Evolutionary conservation across 108 stramenopile genomes (phyloP), one percentile per base, ranked within the genome.

Genomic region (Aurantiochytrium sp.): DNA sequence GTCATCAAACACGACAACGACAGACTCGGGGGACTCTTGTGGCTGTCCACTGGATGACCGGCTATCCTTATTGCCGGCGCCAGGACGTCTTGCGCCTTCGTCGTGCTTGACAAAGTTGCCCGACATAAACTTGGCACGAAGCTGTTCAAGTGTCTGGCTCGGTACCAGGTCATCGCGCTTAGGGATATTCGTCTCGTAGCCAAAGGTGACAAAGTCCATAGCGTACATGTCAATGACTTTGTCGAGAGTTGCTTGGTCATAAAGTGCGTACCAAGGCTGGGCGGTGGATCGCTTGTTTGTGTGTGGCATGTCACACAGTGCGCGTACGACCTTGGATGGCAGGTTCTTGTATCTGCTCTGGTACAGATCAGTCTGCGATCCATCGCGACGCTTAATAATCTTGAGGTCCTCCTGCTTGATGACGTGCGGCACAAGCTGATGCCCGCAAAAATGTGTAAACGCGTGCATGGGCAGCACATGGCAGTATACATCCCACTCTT

Each of bases 401-500:
- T 83, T 83, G 47, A 95, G 60, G 72, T 95, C 93, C 71, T 95
- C 94, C 88, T 95, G 94, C 51, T 93, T 93, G 0, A 95, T 91
- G 0, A 95, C 89, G 2, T 69, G 90, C 53, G 93, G 93, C 10
- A 95, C 94, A 2, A 94, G 58, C 88, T 94, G 93, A 60, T 92
- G 92, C 44, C 93, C 93, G 6, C 88, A 58, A 59, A 90, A 87
- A 57, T 95, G 94, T 23, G 94, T 95, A 59, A 90, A 95, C 53
- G 92, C 93, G 59, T 93, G 91, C 73, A 92, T 91, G 23, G 94
- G 94, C 51, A 95, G 83, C 42, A 76, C 76, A 58, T 95, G 94
- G 69, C 94, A 95, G 1, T 93, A 93, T 4, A 93, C 94, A 58
- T 91, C 92, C 93, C 94, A 94, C 71, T 95, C 94, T 59, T 95